These are phyloP conservation scores for Backusella circina DNA, from an alignment of 192 early-diverging fungal species.

Conservation along the genomic window DNA sequence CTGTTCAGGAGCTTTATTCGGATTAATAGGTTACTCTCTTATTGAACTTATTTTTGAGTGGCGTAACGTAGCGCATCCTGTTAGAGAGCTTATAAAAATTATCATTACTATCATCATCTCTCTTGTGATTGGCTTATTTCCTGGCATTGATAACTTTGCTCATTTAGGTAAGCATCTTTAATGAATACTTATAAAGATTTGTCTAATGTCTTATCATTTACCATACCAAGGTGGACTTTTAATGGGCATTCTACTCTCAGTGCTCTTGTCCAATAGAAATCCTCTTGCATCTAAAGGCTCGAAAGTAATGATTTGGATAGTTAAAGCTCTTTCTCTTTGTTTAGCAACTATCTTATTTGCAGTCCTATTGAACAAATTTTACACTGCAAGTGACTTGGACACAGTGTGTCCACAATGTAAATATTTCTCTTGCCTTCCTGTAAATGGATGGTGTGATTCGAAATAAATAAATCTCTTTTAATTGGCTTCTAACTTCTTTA, in stretches of 20 bases:
- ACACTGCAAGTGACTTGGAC: not conserved
- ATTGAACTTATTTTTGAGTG: constrained; percentile 80
- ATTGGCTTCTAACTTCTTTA: constrained; percentile 29
- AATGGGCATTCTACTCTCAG: constrained; percentile 37
- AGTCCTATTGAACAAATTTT: not conserved
- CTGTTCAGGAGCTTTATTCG: constrained; percentile 57
- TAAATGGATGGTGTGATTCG: constrained; percentile 15
- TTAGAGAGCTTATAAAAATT: constrained; percentile 65
- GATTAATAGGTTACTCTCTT: constrained; percentile 73
- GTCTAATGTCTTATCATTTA: constrained; percentile 32
- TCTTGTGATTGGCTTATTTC: constrained; percentile 70
- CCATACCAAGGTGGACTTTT: constrained; percentile 37
- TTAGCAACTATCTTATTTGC: constrained; percentile 9
- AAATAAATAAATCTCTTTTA: constrained; percentile 8
- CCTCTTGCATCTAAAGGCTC: constrained; percentile 16
- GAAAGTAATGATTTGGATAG: not conserved
- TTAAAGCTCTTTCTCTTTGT: not conserved
- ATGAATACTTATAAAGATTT: not conserved
- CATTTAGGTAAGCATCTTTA: constrained; percentile 39
- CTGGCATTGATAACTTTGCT: constrained; percentile 82
- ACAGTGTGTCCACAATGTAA: constrained; percentile 57
- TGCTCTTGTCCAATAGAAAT: constrained; percentile 41
- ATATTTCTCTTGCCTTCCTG: constrained; percentile 51
- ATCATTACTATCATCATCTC: constrained; percentile 58
- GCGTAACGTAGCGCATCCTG: constrained; percentile 59